phyloP scores from a whole-genome alignment of 495 filamentous ascomycete species.

The Talaromyces liani region DNA sequence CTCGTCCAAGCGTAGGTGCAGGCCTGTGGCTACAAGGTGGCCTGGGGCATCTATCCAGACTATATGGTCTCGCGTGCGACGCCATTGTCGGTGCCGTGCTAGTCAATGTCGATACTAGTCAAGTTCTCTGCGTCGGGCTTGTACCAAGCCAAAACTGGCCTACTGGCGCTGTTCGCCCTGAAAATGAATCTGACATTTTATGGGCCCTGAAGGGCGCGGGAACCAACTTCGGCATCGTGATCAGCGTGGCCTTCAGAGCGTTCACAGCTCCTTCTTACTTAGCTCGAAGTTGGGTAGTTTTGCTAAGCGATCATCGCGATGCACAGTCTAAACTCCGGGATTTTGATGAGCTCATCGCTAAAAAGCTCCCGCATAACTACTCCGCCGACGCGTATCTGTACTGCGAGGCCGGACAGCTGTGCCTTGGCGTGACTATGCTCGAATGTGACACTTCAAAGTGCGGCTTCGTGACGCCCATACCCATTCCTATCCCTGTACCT shows the following conservation, averaged over 20 bases:
- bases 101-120: slow-evolving; percentile 46
- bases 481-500: slow-evolving; percentile 5
- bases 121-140: slow-evolving; percentile 41
- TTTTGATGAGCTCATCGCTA: slow-evolving; percentile 38
- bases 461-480: slow-evolving; percentile 15
- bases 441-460: slow-evolving; percentile 16
- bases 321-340: slow-evolving; percentile 28
- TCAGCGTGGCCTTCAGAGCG: slow-evolving; percentile 50
- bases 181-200: slow-evolving; percentile 48
- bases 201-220: slow-evolving; percentile 58
- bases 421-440: slow-evolving; percentile 49
- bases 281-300: slow-evolving; percentile 43
- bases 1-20: slow-evolving; percentile 54
- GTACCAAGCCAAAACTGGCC: slow-evolving; percentile 44
- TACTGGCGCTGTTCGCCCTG: slow-evolving; percentile 31
- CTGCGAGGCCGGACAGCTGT: slow-evolving; percentile 37
- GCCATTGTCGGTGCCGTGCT: slow-evolving; percentile 51
- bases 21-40: slow-evolving; percentile 60
- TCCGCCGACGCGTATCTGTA: slow-evolving; percentile 56
- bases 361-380: slow-evolving; percentile 31
- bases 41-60: slow-evolving; percentile 52
- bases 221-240: slow-evolving; percentile 55
- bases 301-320: slow-evolving; percentile 31
- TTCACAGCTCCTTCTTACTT: slow-evolving; percentile 35
- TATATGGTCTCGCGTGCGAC: slow-evolving; percentile 53